These are phyloP conservation scores for Wolfiporia cocos DNA, from an alignment of 1,284 basidiomycete genomes.

Conservation along the genomic window DNA sequence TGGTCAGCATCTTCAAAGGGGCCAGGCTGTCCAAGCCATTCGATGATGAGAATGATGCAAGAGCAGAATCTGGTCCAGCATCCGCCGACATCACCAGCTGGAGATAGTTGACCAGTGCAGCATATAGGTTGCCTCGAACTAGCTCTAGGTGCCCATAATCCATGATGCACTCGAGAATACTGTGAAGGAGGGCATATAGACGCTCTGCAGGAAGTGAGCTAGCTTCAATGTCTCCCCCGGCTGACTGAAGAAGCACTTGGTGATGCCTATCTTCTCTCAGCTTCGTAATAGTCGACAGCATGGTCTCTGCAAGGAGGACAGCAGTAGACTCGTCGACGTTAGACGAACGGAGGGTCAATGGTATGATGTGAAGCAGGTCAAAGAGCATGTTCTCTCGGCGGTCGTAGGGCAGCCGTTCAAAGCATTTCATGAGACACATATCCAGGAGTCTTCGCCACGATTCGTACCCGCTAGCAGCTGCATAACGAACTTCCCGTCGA, in stretches of 20 bases:
- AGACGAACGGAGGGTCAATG: conserved; percentile 48
- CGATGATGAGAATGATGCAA: too few species aligned
- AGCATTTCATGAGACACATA: conserved; percentile 79
- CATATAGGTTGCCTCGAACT: conserved; percentile 97
- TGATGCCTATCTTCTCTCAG: conserved; percentile 72
- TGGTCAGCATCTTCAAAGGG: too few species aligned
- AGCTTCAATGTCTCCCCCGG: conserved; percentile 48
- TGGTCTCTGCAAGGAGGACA: conserved; percentile 76
- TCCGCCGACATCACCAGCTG: conserved; percentile 56
- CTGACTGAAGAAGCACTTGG: conserved; percentile 58
- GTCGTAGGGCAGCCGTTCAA: conserved; percentile 74
- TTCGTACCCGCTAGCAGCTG: conserved; percentile 66
- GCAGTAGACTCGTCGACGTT: conserved; percentile 70
- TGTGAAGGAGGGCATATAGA: conserved; percentile 70
- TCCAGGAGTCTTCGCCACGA: conserved; percentile 83
- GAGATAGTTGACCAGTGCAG: conserved; percentile 84
- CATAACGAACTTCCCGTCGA: conserved; percentile 71
- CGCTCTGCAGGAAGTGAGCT: conserved; percentile 77
- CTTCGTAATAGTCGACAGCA: conserved; percentile 80
- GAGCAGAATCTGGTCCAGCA: too few species aligned
- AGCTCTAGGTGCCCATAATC: conserved; percentile 79
- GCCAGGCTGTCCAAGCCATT: too few species aligned
- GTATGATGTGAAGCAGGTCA: conserved; percentile 78
- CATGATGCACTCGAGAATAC: conserved; percentile 71
- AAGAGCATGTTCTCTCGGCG: conserved; percentile 83